Conservation (phyloP, 2,329 filamentous ascomycete species). For the Colletotrichum trifolii region DNA sequence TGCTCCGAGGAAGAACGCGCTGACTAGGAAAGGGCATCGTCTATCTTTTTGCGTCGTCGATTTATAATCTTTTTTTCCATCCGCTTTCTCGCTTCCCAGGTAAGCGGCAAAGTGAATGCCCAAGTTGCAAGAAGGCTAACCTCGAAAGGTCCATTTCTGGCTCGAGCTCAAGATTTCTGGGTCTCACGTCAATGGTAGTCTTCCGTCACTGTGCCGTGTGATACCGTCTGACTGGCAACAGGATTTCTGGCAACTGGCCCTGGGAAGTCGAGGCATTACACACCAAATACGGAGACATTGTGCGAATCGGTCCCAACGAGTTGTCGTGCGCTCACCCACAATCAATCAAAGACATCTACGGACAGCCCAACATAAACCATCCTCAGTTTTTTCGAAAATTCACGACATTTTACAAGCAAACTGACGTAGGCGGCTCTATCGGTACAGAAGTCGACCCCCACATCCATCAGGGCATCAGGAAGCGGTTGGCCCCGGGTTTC, state of each 20-base stretch:
- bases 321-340: conserved; percentile 53
- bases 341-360: conserved; percentile 55
- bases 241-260: conserved; percentile 19
- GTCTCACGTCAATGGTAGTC: conserved; percentile 12
- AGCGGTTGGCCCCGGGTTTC: conserved; percentile 39
- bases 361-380: conserved; percentile 36
- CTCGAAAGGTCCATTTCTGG: conserved; percentile 7
- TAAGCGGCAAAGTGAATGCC: neutral
- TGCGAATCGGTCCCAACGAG: conserved; percentile 58
- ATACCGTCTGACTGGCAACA: neutral
- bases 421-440: conserved; percentile 36
- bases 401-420: conserved; percentile 19
- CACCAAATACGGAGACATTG: conserved; percentile 45
- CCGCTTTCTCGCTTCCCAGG: conserved; percentile 14
- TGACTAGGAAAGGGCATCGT: neutral
- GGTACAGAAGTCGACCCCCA: conserved; percentile 18
- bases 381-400: conserved; percentile 34
- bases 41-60: conserved; percentile 11
- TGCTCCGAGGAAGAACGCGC: neutral
- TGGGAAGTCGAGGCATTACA: conserved; percentile 22
- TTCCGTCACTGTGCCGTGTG: neutral
- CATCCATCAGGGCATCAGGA: conserved; percentile 21
- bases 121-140: neutral
- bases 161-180: conserved; percentile 16
- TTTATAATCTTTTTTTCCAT: conserved; percentile 19